Evolutionary conservation across 306 rosid species (phyloP).

Genomic region (Castanea mollissima): DNA sequence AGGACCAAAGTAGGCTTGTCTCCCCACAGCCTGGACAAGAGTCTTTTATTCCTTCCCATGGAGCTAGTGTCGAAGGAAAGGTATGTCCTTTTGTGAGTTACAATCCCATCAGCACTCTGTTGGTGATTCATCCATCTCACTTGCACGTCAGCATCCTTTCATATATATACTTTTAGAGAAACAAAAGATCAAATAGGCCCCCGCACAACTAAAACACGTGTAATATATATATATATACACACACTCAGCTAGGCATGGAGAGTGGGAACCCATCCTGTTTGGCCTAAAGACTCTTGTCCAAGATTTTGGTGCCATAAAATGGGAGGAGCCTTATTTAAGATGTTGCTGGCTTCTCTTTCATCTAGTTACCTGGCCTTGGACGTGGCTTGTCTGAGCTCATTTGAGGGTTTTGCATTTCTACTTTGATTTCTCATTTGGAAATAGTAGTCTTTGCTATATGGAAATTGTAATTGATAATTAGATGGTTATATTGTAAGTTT

Average conservation of each 20-base stretch:
- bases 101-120: background rate
- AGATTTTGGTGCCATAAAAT: no score
- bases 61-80: background rate
- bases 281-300: no score
- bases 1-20: background rate
- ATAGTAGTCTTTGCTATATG: background rate
- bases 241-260: no score
- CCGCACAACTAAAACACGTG: no score
- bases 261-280: no score
- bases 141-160: background rate
- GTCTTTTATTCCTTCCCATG: background rate
- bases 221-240: no score
- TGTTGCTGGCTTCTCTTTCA: no score
- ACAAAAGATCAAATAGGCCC: no score
- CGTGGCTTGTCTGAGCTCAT: background rate
- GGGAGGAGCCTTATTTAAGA: no score
- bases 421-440: background rate
- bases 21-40: no score
- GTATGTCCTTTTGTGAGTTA: background rate
- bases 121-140: background rate
- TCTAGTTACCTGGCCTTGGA: no score
- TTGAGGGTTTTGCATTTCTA: background rate
- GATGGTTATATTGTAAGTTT: background rate
- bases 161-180: no score
- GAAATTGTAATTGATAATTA: background rate